Percentiles rank a stretch among this genome's conserved stretches.
Evolutionary conservation across 2,329 filamentous ascomycete genomes (phyloP).

Genomic region (Trichoderma arundinaceum): DNA sequence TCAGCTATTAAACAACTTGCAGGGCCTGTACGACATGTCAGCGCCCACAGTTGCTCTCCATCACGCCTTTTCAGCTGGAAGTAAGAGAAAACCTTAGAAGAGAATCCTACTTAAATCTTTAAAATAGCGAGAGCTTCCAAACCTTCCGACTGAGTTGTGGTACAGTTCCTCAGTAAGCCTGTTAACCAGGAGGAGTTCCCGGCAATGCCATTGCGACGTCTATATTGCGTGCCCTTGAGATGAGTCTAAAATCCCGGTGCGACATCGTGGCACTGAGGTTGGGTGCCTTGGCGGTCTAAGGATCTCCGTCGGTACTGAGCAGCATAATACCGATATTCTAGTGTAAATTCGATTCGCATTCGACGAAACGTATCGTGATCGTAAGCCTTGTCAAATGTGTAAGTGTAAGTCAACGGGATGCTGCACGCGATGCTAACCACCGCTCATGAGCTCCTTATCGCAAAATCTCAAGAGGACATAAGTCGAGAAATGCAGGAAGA

Average conservation of each 20-base stretch:
- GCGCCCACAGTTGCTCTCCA: background rate
- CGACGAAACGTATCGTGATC: background rate
- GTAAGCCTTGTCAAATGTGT: background rate
- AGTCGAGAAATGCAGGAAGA: no score
- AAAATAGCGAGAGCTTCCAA: background rate
- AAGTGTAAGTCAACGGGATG: background rate
- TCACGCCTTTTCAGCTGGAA: background rate
- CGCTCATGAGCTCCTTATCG: background rate
- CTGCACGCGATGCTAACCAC: background rate
- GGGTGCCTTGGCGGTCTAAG: background rate
- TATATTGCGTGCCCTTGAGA: background rate
- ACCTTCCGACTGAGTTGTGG: background rate
- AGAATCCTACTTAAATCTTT: no score
- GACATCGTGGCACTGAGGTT: background rate
- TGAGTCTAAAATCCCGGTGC: background rate
- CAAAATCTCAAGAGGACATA: no score
- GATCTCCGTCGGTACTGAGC: background rate
- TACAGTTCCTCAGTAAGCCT: background rate
- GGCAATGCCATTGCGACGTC: background rate
- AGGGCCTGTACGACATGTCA: no score
- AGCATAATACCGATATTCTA: background rate
- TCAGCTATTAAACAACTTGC: background rate
- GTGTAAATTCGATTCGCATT: background rate
- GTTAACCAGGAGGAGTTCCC: background rate
- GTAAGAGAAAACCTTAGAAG: no score